Evolutionary conservation across 2,329 filamentous ascomycete genomes (phyloP), one percentile per base, ranked within the genome.

Genomic region (Apiospora hydei): DNA sequence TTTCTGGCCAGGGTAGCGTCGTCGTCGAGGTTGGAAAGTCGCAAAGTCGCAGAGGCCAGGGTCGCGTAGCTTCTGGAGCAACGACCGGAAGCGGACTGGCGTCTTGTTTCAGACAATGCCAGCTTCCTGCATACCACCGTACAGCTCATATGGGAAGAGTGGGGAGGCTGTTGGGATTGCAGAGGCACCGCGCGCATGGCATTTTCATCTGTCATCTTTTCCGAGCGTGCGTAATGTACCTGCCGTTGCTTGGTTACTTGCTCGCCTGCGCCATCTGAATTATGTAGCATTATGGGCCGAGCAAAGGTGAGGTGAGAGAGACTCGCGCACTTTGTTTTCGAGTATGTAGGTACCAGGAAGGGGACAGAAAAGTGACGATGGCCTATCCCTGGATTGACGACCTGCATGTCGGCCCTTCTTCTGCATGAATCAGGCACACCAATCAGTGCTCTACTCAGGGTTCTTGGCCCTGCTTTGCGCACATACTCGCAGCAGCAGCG

Each of bases 371-470:
- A 69, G 64, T 71, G 51, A 47, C 72, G 71, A 71, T 71, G 73
- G 72, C 70, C 72, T 71, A 73, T 75, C 71, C 53, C 64, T 73
- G 72, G 34, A 41, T 41, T n/a, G 10, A 64, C 34, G 34, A 64
- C 34, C 34, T 64, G 57, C 57, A 64, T 64, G 57, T 64, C 72
- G 70, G 71, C 73, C 73, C 70, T 71, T 74, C 73, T 70, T 70
- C 74, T 75, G 75, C 75, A 72, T 49, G 44, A 70, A 73, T 66
- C 74, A 75, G 74, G 75, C 72, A 76, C 75, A 76, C 75, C 75
- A 76, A 76, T 75, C 47, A 75, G 71, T 73, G 66, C 16, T 24
- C 44, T 34, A 18, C 66, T 51, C 71, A 49, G 34, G 67, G 46
- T 49, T 49, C 69, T 71, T 26, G 41, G 34, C 44, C 44, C 70